A percentile compares a stretch with the other conserved stretches of the same genome.
phyloP scores from a whole-genome alignment of 495 filamentous ascomycete genomes.

The Penicillium longicatenatum region DNA sequence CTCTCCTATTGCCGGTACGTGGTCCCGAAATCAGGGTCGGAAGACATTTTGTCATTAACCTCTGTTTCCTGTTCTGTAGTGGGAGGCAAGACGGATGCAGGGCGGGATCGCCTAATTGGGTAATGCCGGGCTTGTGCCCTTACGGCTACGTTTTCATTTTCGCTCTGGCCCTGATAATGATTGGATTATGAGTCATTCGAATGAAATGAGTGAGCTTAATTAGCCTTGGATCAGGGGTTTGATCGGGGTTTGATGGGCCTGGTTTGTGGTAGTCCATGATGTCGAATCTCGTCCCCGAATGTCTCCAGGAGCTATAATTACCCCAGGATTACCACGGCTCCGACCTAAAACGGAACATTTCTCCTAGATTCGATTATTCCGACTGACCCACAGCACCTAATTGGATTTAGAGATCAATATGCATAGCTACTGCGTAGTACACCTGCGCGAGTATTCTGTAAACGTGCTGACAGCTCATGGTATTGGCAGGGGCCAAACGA shows the following conservation, averaged over 20 bases:
- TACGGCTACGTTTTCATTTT: neutral
- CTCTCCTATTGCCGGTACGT: neutral
- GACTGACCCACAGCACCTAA: too few relatives aligned
- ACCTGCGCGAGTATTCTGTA: neutral
- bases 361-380: neutral
- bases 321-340: neutral
- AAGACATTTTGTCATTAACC: too few relatives aligned
- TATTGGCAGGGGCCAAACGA: conserved; percentile 15
- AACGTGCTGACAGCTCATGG: neutral
- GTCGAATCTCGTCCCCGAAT: neutral
- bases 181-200: too few relatives aligned
- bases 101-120: conserved; percentile 25
- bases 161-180: neutral
- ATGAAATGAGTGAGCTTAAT: too few relatives aligned
- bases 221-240: too few relatives aligned
- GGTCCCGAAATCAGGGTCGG: too few relatives aligned
- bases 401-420: too few relatives aligned
- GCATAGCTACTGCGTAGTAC: too few relatives aligned
- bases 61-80: conserved; percentile 10
- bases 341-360: neutral
- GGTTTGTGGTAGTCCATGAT: too few relatives aligned
- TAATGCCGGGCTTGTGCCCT: conserved; percentile 7
- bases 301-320: neutral
- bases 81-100: neutral
- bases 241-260: too few relatives aligned